Evolutionary conservation across 2,329 filamentous ascomycete species (phyloP).

Genomic region (Pyrenochaeta sp.): DNA sequence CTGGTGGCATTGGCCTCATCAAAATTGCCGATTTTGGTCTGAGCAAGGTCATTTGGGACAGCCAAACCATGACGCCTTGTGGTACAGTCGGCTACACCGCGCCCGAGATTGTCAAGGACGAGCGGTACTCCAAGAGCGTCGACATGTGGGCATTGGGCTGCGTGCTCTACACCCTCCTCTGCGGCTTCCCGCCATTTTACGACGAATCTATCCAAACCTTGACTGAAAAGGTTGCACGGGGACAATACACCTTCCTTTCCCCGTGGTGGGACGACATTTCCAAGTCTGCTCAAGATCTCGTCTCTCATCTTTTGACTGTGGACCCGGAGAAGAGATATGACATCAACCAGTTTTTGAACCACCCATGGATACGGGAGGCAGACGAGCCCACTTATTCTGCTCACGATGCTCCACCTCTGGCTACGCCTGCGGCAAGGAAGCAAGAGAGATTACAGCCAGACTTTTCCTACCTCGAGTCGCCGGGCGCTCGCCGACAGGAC

Average conservation of each 20-base stretch:
- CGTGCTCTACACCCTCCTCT: conserved; percentile 94
- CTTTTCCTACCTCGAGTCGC: conserved; percentile 65
- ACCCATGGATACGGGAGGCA: conserved; percentile 87
- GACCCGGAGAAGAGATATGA: conserved; percentile 95
- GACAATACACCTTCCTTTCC: conserved; percentile 96
- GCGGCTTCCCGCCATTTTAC: conserved; percentile 97
- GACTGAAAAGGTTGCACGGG: conserved; percentile 95
- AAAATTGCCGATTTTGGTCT: conserved; percentile 98
- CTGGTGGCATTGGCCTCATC: conserved; percentile 91
- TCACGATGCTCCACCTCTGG: conserved; percentile 74
- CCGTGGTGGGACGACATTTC: conserved; percentile 99
- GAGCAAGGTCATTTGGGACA: conserved; percentile 98
- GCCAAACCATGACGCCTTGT: conserved; percentile 98
- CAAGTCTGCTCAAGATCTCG: conserved; percentile 90
- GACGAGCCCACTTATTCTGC: conserved; percentile 73
- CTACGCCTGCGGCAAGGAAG: conserved; percentile 71
- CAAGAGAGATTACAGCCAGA: conserved; percentile 62
- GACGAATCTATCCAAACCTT: conserved; percentile 97
- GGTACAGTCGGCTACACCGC: conserved; percentile 98
- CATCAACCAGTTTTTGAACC: conserved; percentile 90
- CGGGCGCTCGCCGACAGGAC: conserved; percentile 77
- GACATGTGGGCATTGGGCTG: conserved; percentile 99
- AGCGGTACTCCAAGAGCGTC: conserved; percentile 97
- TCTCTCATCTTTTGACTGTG: conserved; percentile 91
- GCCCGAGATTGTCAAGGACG: conserved; percentile 98